Conservation (phyloP, 2,329 filamentous ascomycete species). For the Verticillium dahliae region DNA sequence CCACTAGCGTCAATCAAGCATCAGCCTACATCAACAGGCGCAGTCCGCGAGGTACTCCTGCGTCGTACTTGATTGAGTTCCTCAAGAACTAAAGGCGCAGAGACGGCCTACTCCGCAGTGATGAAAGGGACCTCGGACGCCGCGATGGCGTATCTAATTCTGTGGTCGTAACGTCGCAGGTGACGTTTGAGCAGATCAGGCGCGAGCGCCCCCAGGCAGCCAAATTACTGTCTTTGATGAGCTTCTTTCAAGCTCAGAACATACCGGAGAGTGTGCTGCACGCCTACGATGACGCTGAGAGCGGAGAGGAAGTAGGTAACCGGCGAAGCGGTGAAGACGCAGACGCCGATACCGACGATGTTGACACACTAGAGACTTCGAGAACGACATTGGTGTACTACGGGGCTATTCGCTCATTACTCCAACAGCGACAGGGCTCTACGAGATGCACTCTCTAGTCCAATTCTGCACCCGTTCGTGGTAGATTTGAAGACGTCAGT, state of each 20-base stretch:
- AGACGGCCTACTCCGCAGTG: constrained; percentile 13
- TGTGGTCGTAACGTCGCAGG: constrained; percentile 18
- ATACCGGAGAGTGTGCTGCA: constrained; percentile 20
- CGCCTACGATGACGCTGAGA: neutral
- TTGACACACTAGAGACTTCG: neutral
- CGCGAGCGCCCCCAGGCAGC: constrained; percentile 22
- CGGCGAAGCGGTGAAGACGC: neutral
- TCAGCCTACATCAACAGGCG: constrained; percentile 19
- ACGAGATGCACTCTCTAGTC: constrained; percentile 21
- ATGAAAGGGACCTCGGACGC: constrained; percentile 7
- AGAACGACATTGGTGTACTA: constrained; percentile 23
- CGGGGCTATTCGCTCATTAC: constrained; percentile 28
- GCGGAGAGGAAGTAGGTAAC: too few relatives aligned
- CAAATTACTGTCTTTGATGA: neutral
- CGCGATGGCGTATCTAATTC: constrained; percentile 2
- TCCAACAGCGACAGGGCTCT: constrained; percentile 14
- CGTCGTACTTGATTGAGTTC: constrained; percentile 6
- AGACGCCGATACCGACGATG: neutral
- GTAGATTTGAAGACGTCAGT: too few relatives aligned
- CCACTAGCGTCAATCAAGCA: constrained; percentile 23
- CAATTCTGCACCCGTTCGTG: constrained; percentile 10
- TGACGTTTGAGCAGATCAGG: constrained; percentile 25
- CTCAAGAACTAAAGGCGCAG: constrained; percentile 18
- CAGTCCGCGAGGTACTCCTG: constrained; percentile 3
- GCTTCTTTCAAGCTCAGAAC: constrained; percentile 17